Evolutionary conservation across 768 basidiomycete species (phyloP), one percentile per base, ranked within the genome.

Genomic region (Panellus pusillus): DNA sequence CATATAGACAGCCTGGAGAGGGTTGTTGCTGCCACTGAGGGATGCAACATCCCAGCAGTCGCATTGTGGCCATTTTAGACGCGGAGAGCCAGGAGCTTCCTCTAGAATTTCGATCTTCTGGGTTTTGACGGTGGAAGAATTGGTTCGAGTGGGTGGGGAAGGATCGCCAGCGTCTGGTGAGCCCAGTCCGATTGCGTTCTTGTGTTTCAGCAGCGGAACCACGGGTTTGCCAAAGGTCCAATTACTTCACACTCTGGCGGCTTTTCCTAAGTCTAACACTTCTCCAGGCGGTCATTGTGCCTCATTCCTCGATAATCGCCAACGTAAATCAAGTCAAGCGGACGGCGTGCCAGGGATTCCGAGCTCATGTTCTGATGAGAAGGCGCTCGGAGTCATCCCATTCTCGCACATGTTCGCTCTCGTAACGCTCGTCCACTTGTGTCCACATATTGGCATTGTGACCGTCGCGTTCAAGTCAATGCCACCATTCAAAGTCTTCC

Each of bases 121-220:
- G 13, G 5, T 41, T 11, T 13, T 39, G 13, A 43, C 41, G 31
- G 11, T 19, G 2, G 50, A 50, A 2, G 31, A 2, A 6, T 50
- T 50, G 14, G 27, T 50, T 42, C 9, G 17, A 36, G 13, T 37
- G 31, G 41, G 41, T 9, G 9, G 35, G 11, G 12, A 17, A 27
- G 42, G 20, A 18, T 11, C 27, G 24, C 12, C 12, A n/a, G 20
- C 17, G n/a, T 4, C 19, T 8, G 13, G 27, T 19, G 17, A 37
- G 32, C n/a, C 17, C 3, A 52, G 44, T 20, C 36, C 43, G 1
- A 52, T 52, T n/a, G 50, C 50, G 12, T 52, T 52, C 14, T 9
- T 52, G 6, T 44, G 43, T 17, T 52, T 44, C 13, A 50, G 48
- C n/a, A 50, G 48, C 20, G 48, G 48, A 19, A 50, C 48, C 1